Evolutionary conservation across 164 flowering plant genomes (phyloP).

Genomic region (Dillenia suffruticosa): DNA sequence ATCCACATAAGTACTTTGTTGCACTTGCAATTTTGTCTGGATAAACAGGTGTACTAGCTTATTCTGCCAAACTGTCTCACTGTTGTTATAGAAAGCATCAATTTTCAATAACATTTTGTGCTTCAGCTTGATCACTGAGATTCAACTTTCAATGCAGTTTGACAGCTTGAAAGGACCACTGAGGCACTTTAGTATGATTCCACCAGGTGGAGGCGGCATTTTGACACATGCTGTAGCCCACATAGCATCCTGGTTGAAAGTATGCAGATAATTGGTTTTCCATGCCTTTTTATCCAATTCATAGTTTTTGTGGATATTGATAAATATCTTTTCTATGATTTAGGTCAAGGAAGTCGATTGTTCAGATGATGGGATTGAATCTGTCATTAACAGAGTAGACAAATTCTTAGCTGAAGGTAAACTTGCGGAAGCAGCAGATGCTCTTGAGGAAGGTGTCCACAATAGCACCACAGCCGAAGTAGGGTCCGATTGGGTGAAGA

Average conservation of each 20-base stretch:
- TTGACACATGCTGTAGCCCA: constrained; percentile 83
- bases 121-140: too few species aligned
- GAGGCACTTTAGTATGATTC: constrained; percentile 82
- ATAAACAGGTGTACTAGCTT: too few species aligned
- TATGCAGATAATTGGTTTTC: constrained; percentile 12
- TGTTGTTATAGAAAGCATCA: too few species aligned
- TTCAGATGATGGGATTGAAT: constrained; percentile 81
- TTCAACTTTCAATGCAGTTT: constrained; percentile 46
- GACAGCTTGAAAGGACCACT: constrained; percentile 65
- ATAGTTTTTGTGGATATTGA: background rate
- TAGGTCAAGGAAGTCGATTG: constrained; percentile 64
- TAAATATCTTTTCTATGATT: constrained; percentile 4
- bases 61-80: too few species aligned
- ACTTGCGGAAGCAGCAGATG: constrained; percentile 83
- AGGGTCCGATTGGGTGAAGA: constrained; percentile 64
- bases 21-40: too few species aligned
- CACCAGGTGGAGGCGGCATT: constrained; percentile 91
- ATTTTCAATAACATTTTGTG: too few species aligned
- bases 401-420: constrained; percentile 73
- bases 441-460: constrained; percentile 71
- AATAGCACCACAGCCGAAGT: constrained; percentile 78
- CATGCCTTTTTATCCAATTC: background rate
- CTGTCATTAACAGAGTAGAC: constrained; percentile 67
- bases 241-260: constrained; percentile 81
- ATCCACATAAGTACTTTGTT: too few species aligned